Percentiles rank a stretch among this genome's conserved stretches.
Evolutionary conservation across 352 stramenopile genomes (phyloP).

Genomic region (Nothophytophthora sp.): DNA sequence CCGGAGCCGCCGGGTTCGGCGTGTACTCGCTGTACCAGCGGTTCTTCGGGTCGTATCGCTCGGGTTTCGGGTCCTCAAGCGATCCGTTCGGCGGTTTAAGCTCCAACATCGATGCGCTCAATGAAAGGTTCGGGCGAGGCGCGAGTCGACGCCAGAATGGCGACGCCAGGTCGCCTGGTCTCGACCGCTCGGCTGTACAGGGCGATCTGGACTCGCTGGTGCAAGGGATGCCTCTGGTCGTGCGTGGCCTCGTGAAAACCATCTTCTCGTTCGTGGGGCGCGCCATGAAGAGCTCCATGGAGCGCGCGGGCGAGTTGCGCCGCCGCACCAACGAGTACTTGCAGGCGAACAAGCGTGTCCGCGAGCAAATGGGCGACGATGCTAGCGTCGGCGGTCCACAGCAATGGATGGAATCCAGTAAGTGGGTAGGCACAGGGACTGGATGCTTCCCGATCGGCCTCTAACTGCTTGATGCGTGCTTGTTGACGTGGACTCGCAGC

Average conservation of each 20-base stretch:
- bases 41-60: constrained; percentile 54
- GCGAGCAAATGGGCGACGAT: constrained; percentile 43
- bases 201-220: constrained; percentile 58
- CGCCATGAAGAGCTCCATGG: constrained; percentile 67
- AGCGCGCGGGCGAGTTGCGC: constrained; percentile 55
- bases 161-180: no score
- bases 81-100: constrained; percentile 46
- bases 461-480: neutral
- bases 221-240: constrained; percentile 58
- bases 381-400: constrained; percentile 57
- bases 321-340: constrained; percentile 53
- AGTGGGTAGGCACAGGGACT: constrained; percentile 4
- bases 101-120: constrained; percentile 49
- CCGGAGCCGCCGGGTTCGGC: constrained; percentile 63
- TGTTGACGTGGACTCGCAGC: constrained; percentile 24
- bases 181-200: constrained; percentile 14
- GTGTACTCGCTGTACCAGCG: constrained; percentile 75
- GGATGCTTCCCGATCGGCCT: neutral
- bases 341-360: constrained; percentile 48
- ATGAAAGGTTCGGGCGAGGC: constrained; percentile 49
- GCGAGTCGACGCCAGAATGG: constrained; percentile 17
- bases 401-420: constrained; percentile 80
- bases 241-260: constrained; percentile 62
- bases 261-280: constrained; percentile 65
- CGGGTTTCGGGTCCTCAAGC: constrained; percentile 18